Conservation (phyloP, 2,329 filamentous ascomycete species). For the Lachnellula arida region DNA sequence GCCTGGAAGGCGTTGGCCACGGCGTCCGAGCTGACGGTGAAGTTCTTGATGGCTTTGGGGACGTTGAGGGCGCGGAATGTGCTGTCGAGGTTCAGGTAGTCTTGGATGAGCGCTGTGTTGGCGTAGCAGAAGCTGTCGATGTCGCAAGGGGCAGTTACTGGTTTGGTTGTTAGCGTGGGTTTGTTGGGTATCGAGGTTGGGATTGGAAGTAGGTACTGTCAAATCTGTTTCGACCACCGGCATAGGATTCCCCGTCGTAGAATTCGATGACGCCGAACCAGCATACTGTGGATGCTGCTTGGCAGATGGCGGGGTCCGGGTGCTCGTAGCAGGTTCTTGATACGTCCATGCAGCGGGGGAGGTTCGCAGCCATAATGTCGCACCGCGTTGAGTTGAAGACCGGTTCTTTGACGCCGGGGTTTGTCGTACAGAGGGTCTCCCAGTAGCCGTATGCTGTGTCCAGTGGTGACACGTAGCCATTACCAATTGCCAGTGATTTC, state of each 20-base stretch:
- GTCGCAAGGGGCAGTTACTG: conserved; percentile 35
- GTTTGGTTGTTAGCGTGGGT: no score
- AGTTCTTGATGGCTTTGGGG: conserved; percentile 44
- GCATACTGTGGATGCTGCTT: conserved; percentile 35
- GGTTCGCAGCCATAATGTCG: conserved; percentile 40
- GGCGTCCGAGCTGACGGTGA: conserved; percentile 41
- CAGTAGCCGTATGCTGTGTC: conserved; percentile 40
- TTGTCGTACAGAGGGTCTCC: conserved; percentile 44
- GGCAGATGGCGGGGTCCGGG: conserved; percentile 39
- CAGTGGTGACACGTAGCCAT: conserved; percentile 40
- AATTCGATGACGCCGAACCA: conserved; percentile 35
- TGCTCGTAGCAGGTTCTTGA: conserved; percentile 36
- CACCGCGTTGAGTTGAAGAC: conserved; percentile 43
- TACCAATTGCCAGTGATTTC: conserved; percentile 42
- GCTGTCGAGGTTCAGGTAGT: conserved; percentile 19
- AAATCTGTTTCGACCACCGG: conserved; percentile 39
- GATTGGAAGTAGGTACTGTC: conserved; percentile 32
- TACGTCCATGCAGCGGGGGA: conserved; percentile 42
- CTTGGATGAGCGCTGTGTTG: conserved; percentile 13
- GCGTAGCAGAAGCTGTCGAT: conserved; percentile 37
- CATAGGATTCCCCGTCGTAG: conserved; percentile 38
- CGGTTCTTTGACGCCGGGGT: conserved; percentile 38
- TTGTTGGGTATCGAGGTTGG: not conserved
- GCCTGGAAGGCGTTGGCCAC: conserved; percentile 41
- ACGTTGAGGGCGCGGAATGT: conserved; percentile 53